Conservation (phyloP, 768 basidiomycete genomes). For the Hebeloma cylindrosporum region DNA sequence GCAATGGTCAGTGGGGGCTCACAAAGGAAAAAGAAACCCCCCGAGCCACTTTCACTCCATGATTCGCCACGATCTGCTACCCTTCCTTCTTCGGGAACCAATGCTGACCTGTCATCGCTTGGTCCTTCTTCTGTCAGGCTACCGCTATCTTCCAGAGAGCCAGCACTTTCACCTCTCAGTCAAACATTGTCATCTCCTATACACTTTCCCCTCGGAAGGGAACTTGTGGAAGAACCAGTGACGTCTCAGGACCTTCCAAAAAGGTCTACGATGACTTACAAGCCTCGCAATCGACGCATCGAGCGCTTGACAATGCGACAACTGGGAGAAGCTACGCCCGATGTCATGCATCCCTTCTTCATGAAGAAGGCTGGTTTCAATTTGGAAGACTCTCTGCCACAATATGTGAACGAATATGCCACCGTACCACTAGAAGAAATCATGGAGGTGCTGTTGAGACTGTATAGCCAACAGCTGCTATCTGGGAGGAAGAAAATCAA, state of each 20-base stretch:
- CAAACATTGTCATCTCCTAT: constrained; percentile 10
- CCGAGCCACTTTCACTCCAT: constrained; percentile 34
- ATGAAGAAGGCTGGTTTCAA: constrained; percentile 84
- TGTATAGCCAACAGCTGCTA: constrained; percentile 75
- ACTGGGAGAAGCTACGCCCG: constrained; percentile 85
- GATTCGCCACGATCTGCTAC: constrained; percentile 33
- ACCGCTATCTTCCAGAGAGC: constrained; percentile 20
- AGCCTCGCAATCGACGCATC: constrained; percentile 59
- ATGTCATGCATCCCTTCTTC: constrained; percentile 86
- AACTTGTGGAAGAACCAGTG: constrained; percentile 15
- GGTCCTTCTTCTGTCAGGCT: constrained; percentile 27
- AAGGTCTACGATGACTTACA: constrained; percentile 46
- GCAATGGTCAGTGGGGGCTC: constrained; percentile 23
- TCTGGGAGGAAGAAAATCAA: constrained; percentile 26
- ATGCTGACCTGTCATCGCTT: constrained; percentile 17
- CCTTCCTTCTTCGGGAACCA: constrained; percentile 22
- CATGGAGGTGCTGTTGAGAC: constrained; percentile 71
- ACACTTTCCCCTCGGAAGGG: constrained; percentile 18
- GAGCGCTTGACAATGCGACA: constrained; percentile 84
- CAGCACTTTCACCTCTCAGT: constrained; percentile 14
- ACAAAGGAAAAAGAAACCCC: constrained; percentile 37
- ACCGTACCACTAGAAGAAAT: constrained; percentile 82
- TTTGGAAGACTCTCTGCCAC: constrained; percentile 80
- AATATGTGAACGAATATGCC: constrained; percentile 85
- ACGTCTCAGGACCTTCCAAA: constrained; percentile 17